A percentile compares a stretch with the other conserved stretches of the same genome.
Conservation (phyloP, 225 moss, liverwort and hornwort species). For the Ulota crispa region DNA sequence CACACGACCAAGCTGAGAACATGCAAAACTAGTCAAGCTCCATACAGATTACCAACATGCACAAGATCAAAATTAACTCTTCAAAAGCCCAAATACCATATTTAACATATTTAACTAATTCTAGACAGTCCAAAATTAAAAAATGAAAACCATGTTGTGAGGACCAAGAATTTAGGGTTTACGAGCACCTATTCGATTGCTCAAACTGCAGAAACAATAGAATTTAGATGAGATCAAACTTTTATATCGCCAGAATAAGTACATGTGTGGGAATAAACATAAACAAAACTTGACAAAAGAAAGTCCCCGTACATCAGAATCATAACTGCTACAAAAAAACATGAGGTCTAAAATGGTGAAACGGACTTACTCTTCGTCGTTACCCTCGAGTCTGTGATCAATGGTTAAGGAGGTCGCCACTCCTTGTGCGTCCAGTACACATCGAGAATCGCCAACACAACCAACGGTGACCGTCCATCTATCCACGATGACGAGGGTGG, state of each 20-base stretch:
- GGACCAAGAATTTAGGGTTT: not conserved
- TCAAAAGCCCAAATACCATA: not conserved
- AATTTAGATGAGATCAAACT: not conserved
- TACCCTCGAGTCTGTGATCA: slow-evolving; percentile 80
- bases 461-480: slow-evolving; percentile 85
- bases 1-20: slow-evolving; percentile 18
- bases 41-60: not conserved
- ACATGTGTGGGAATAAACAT: not conserved
- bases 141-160: no score
- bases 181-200: not conserved
- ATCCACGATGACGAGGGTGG: slow-evolving; percentile 77
- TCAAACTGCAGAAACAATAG: not conserved
- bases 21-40: not conserved
- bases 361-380: slow-evolving; percentile 61
- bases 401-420: slow-evolving; percentile 65
- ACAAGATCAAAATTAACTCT: not conserved
- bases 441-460: slow-evolving; percentile 89
- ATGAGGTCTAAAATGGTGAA: not conserved
- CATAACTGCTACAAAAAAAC: not conserved
- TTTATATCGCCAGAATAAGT: not conserved
- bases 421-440: slow-evolving; percentile 70
- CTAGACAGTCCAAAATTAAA: no score
- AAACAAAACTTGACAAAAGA: not conserved
- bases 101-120: no score
- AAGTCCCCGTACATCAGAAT: not conserved